phyloP scores from a whole-genome alignment of 495 filamentous ascomycete genomes.

The Annulohypoxylon stygium region DNA sequence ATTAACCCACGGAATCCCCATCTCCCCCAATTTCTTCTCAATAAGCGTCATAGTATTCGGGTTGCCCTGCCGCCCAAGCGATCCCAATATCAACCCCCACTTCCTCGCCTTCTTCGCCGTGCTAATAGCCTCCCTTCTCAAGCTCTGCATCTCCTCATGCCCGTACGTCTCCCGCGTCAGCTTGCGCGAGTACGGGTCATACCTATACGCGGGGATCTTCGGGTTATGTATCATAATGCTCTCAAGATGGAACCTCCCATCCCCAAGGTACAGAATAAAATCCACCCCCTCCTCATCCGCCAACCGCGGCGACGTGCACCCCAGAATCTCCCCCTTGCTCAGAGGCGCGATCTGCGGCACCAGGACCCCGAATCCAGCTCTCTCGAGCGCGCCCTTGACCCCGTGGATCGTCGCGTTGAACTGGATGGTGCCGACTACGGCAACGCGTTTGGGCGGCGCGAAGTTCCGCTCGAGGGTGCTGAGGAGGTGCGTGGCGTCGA shows the following conservation, averaged over 20 bases:
- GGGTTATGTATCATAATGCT: slow-evolving; percentile 99
- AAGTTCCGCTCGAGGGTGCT: slow-evolving; percentile 93
- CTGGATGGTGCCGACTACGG: slow-evolving; percentile 96
- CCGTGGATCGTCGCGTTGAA: slow-evolving; percentile 97
- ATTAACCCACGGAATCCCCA: slow-evolving; percentile 82
- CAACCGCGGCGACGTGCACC: slow-evolving; percentile 90
- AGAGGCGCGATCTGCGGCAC: slow-evolving; percentile 95
- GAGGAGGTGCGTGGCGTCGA: slow-evolving; percentile 88
- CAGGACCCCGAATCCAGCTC: slow-evolving; percentile 82
- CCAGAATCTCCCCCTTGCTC: slow-evolving; percentile 93
- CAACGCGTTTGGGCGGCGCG: slow-evolving; percentile 82
- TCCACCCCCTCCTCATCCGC: slow-evolving; percentile 70
- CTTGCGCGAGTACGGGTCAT: slow-evolving; percentile 94
- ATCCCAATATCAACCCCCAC: slow-evolving; percentile 95
- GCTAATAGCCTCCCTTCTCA: slow-evolving; percentile 81
- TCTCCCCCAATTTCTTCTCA: slow-evolving; percentile 75
- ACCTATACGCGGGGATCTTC: slow-evolving; percentile 87
- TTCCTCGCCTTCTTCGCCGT: slow-evolving; percentile 80
- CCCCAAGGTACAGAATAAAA: slow-evolving; percentile 90
- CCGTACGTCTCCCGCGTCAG: slow-evolving; percentile 91
- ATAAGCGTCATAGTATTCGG: slow-evolving; percentile 91
- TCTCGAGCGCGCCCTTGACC: slow-evolving; percentile 73
- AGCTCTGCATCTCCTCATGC: slow-evolving; percentile 86
- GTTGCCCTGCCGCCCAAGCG: slow-evolving; percentile 94
- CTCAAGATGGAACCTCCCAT: slow-evolving; percentile 97